Evolutionary conservation across 1,139 yeast genomes (phyloP), one percentile per base, ranked within the genome.

Genomic region (Sugiyamaella sp.): DNA sequence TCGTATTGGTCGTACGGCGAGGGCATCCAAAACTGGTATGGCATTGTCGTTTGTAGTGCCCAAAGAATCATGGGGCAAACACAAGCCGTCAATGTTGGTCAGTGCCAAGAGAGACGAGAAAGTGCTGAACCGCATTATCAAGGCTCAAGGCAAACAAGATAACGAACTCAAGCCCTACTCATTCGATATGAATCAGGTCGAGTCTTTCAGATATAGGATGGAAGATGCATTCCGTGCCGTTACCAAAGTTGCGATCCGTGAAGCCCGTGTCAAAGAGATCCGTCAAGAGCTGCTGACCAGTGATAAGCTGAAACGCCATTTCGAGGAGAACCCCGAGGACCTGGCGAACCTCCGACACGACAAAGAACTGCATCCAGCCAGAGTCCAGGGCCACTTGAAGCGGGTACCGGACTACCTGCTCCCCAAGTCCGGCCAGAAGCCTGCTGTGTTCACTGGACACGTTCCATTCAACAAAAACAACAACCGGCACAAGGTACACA

Each of bases 301-400:
- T 61, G 97, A 90, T 60, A 90, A 89, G 66, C 80, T 95, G 67
- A 90, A 90, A 71, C 82, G 97, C 66, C 96, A 90, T 73, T 95
- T 95, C 67, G 97, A 93, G 71, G 99, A 93, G 67, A 93, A 93
- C 69, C 99, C 99, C n/a, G 95, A 89, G 66, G 99, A 95, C 71
- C 78, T 93, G 66, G 84, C 84, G 12, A 83, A 86, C 51, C 80
- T 93, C 69, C 85, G 97, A 69, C 99, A 93, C 67, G 99, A 93
- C 69, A 87, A 85, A 65, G 96, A 88, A 62, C 70, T 89, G 56
- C 96, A 91, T 66, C 85, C 95, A 9, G 77, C 93, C 1, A 80
- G 95, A 69, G 81, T 85, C 6, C 97, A 91, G 71, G 73, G 83
- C 17, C 97, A 95, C 66, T 77, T 93, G 72, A 91, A 89, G 70